Percentiles rank a stretch among this genome's conserved stretches.
These are phyloP conservation scores for Colletotrichum sp. DNA, from an alignment of 2,329 filamentous ascomycete species.

Conservation along the genomic window DNA sequence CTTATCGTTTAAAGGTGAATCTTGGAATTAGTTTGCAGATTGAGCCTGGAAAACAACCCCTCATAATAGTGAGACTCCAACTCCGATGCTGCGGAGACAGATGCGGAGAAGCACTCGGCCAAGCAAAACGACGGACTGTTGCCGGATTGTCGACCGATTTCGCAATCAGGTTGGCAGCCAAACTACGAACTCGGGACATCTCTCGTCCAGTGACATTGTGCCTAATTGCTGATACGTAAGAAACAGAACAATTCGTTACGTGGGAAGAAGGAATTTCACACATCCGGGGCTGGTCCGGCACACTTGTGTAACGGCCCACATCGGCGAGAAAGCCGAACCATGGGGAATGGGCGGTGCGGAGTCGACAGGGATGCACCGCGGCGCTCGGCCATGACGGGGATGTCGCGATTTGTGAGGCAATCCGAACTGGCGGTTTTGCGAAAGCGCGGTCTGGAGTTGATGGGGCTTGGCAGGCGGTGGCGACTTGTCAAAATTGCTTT, in stretches of 20 bases:
- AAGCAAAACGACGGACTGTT: neutral
- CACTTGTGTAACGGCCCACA: neutral
- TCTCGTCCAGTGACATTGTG: neutral
- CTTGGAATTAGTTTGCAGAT: neutral
- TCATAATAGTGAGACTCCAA: neutral
- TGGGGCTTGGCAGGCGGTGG: neutral
- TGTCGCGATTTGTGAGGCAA: neutral
- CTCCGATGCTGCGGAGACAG: neutral
- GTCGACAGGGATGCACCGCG: neutral
- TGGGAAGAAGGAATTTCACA: neutral
- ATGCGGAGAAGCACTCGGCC: neutral
- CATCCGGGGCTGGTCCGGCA: neutral
- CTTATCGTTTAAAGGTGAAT: neutral
- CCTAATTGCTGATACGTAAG: neutral
- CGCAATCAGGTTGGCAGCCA: neutral
- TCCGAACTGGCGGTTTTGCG: neutral
- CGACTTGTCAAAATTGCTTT: neutral
- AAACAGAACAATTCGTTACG: neutral
- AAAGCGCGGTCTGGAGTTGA: neutral
- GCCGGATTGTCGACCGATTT: neutral
- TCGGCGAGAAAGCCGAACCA: slow-evolving; percentile 8
- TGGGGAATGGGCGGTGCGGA: neutral
- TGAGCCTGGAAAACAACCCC: neutral
- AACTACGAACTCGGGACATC: fast-evolving
- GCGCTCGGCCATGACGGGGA: neutral